A percentile compares a stretch with the other conserved stretches of the same genome.
Conservation (phyloP, 495 filamentous ascomycete species). For the Aspergillus bridgeri region DNA sequence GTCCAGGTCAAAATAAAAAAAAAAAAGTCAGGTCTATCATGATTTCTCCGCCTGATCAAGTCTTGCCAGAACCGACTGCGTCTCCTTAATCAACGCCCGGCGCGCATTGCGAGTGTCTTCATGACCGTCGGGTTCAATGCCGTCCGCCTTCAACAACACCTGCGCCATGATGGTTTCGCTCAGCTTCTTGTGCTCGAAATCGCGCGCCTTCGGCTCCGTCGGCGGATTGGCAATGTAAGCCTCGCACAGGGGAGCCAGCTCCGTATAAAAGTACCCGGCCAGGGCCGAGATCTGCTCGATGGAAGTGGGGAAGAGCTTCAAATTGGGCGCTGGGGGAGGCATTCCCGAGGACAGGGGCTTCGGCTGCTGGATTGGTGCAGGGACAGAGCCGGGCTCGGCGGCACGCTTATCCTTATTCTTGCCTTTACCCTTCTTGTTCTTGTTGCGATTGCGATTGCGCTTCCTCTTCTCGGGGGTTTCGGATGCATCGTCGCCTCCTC, state of each 20-base stretch:
- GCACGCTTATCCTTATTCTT: conserved; percentile 18
- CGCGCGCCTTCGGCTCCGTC: conserved; percentile 62
- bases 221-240: conserved; percentile 66
- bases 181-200: conserved; percentile 75
- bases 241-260: conserved; percentile 63
- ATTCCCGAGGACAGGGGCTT: conserved; percentile 18
- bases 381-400: conserved; percentile 13
- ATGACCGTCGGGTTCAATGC: conserved; percentile 70
- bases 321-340: conserved; percentile 37
- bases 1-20: not conserved
- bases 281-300: conserved; percentile 72
- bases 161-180: conserved; percentile 82
- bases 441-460: conserved; percentile 40
- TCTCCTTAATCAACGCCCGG: conserved; percentile 72
- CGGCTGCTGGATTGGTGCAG: conserved; percentile 14
- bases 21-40: not conserved
- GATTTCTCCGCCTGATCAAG: conserved; percentile 51
- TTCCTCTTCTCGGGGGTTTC: conserved; percentile 22
- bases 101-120: conserved; percentile 59
- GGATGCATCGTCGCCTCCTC: conserved; percentile 10
- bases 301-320: conserved; percentile 39
- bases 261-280: conserved; percentile 59
- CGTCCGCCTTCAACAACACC: conserved; percentile 80
- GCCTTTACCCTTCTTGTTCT: conserved; percentile 43
- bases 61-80: conserved; percentile 60